Evolutionary conservation across 495 filamentous ascomycete genomes (phyloP).

Genomic region (Aspergillus avenaceus): DNA sequence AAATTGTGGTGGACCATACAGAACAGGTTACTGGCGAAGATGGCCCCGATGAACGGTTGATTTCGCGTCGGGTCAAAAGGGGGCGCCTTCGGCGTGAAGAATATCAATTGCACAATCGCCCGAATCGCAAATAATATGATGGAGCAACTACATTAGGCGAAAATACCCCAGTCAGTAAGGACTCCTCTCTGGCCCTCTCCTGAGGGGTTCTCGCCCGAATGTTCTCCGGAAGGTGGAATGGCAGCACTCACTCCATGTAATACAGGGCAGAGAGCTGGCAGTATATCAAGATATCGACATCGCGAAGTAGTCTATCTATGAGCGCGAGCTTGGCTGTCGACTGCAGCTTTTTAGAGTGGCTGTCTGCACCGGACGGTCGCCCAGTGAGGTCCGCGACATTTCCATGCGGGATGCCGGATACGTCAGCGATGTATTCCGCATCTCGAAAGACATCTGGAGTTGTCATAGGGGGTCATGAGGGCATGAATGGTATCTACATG

Average conservation of each 20-base stretch:
- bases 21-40: slow-evolving; percentile 65
- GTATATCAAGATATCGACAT: slow-evolving; percentile 77
- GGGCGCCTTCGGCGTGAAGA: slow-evolving; percentile 74
- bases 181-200: neutral
- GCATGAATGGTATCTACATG: slow-evolving; percentile 23
- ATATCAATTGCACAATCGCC: slow-evolving; percentile 65
- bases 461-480: slow-evolving; percentile 50
- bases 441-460: slow-evolving; percentile 47
- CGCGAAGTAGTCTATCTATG: slow-evolving; percentile 65
- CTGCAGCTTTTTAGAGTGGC: slow-evolving; percentile 36
- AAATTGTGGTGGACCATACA: slow-evolving; percentile 71
- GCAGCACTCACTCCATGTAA: slow-evolving; percentile 78
- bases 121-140: slow-evolving; percentile 68
- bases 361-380: slow-evolving; percentile 13
- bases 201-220: no score
- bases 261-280: slow-evolving; percentile 77
- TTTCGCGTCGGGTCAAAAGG: slow-evolving; percentile 58
- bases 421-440: slow-evolving; percentile 50
- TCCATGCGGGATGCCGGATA: slow-evolving; percentile 39
- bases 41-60: slow-evolving; percentile 64
- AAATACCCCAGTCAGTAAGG: slow-evolving; percentile 2
- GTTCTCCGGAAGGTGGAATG: neutral
- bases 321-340: slow-evolving; percentile 48
- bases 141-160: slow-evolving; percentile 59
- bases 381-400: slow-evolving; percentile 21